Evolutionary conservation across 2,329 filamentous ascomycete genomes (phyloP).

Genomic region (Fusarium sp.): DNA sequence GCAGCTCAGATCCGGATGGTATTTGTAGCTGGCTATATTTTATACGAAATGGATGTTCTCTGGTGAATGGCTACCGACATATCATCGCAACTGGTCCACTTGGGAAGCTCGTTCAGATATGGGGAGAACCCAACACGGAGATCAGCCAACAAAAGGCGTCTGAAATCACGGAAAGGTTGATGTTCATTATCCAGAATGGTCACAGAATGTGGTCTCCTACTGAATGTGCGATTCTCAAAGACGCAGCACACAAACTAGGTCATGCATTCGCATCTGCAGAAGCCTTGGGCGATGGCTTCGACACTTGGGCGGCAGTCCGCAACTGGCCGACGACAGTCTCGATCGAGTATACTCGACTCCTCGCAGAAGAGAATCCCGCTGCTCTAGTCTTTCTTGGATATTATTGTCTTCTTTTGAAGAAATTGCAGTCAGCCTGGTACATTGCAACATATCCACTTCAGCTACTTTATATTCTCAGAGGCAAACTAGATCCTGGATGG

Average conservation of each 20-base stretch:
- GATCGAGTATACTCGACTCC: conserved; percentile 8
- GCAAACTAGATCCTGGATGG: not conserved
- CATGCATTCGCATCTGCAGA: not conserved
- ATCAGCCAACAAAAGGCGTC: not conserved
- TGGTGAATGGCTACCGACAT: conserved; percentile 13
- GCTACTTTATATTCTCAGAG: not conserved
- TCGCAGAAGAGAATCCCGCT: conserved; percentile 6
- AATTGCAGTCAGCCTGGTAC: conserved; percentile 11
- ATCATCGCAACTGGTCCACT: conserved; percentile 13
- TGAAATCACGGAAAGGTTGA: not conserved
- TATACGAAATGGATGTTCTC: conserved; percentile 12
- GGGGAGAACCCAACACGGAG: conserved; percentile 4
- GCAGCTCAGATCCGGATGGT: not conserved
- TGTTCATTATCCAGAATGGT: not conserved
- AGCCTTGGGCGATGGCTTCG: not conserved
- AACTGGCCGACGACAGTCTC: conserved; percentile 15
- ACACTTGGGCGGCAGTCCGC: conserved; percentile 9
- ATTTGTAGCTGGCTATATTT: conserved; percentile 21
- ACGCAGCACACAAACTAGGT: not conserved
- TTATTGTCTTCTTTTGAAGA: conserved; percentile 23
- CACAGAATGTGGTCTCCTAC: not conserved
- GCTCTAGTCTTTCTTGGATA: conserved; percentile 16
- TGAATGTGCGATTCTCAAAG: not conserved
- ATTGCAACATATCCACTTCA: not conserved
- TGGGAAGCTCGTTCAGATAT: not conserved